A percentile compares a stretch with the other conserved stretches of the same genome.
Conservation (phyloP, 176 grass and related monocot genomes). For the Calamus simplicifolius region DNA sequence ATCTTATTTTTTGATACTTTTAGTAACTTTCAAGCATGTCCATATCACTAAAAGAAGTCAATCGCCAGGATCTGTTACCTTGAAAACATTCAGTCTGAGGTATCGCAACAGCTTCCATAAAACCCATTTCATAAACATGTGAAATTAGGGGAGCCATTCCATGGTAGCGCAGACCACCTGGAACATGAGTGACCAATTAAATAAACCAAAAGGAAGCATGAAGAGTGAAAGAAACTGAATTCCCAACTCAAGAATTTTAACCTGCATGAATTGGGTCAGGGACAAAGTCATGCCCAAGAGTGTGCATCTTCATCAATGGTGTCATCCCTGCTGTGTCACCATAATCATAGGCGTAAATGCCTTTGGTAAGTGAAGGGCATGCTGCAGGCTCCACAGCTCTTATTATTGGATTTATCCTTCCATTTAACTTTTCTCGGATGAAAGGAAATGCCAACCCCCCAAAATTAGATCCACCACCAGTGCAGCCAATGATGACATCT, state of each 20-base stretch:
- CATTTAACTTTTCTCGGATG: constrained; percentile 73
- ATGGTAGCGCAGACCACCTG: constrained; percentile 91
- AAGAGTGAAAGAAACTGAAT: constrained; percentile 4
- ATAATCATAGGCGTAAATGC: constrained; percentile 71
- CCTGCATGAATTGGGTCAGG: constrained; percentile 92
- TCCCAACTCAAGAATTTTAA: background rate
- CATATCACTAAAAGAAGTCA: background rate
- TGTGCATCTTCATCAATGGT: constrained; percentile 99
- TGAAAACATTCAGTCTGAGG: constrained; percentile 88
- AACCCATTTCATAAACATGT: constrained; percentile 75
- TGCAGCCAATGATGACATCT: constrained; percentile 76
- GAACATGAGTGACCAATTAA: background rate
- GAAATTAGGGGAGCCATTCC: constrained; percentile 94
- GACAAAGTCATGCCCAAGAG: constrained; percentile 81
- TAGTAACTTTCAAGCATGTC: too few relatives aligned
- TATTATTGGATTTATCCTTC: constrained; percentile 58
- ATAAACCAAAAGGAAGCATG: background rate
- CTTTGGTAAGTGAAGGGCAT: constrained; percentile 86
- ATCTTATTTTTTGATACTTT: too few relatives aligned
- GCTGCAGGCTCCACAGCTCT: constrained; percentile 76
- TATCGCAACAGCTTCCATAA: constrained; percentile 70
- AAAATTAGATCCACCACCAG: constrained; percentile 93
- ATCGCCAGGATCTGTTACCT: constrained; percentile 24
- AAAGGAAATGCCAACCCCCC: constrained; percentile 74
- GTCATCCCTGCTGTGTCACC: constrained; percentile 80